A percentile compares a stretch with the other conserved stretches of the same genome.
phyloP scores from a whole-genome alignment of 768 basidiomycete genomes.

The Podaxis carcinomalis region DNA sequence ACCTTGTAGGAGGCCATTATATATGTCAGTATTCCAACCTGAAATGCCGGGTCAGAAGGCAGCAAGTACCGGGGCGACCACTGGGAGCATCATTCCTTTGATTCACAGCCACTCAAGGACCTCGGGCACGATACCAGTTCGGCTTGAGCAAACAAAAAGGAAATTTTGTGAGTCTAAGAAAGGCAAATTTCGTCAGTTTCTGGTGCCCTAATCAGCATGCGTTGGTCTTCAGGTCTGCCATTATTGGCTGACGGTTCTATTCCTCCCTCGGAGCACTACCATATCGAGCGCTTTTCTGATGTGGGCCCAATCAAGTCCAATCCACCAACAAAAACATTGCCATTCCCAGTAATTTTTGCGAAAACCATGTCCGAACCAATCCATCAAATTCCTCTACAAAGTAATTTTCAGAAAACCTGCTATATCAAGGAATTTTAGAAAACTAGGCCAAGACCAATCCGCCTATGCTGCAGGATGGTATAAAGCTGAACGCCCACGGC shows the following conservation, averaged over 20 bases:
- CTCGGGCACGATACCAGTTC: background rate
- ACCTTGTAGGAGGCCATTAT: no score
- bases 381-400: constrained; percentile 1
- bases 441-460: constrained; percentile 7
- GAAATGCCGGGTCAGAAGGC: no score
- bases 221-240: background rate
- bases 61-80: background rate
- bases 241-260: background rate
- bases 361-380: constrained; percentile 6
- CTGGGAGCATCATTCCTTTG: background rate
- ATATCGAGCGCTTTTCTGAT: background rate
- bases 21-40: no score
- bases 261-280: background rate
- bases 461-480: background rate
- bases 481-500: background rate
- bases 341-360: constrained; percentile 2
- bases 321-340: background rate
- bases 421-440: background rate
- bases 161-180: background rate
- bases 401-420: background rate
- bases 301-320: background rate
- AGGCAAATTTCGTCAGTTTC: background rate
- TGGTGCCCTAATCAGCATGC: background rate
- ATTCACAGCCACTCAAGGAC: background rate
- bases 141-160: background rate